Percentiles rank a stretch among this genome's conserved stretches.
These are phyloP conservation scores for Mycena galopus DNA, from an alignment of 768 basidiomycete genomes.

Conservation along the genomic window DNA sequence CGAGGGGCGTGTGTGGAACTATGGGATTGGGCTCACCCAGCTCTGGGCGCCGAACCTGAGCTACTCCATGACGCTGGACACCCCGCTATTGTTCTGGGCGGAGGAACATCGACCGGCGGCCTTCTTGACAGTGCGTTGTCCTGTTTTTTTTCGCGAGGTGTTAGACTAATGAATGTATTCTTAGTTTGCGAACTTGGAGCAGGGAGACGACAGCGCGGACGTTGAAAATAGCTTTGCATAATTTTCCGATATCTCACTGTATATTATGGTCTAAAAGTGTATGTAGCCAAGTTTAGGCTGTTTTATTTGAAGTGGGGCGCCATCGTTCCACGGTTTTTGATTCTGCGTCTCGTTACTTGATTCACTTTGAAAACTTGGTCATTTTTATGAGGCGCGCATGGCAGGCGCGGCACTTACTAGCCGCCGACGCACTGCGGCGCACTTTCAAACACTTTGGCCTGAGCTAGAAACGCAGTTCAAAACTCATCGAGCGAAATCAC, in stretches of 20 bases:
- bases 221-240: constrained; percentile 95
- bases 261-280: constrained; percentile 4
- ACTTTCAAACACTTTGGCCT: no score
- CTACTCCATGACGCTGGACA: constrained; percentile 89
- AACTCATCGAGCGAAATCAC: no score
- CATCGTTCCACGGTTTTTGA: no score
- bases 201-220: constrained; percentile 93
- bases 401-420: no score
- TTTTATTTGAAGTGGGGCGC: background rate
- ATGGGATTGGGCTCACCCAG: constrained; percentile 94
- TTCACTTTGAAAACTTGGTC: no score
- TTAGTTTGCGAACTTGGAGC: constrained; percentile 91
- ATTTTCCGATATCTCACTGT: constrained; percentile 38
- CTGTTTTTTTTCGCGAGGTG: background rate
- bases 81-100: constrained; percentile 96
- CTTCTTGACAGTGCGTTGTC: constrained; percentile 83
- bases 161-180: constrained; percentile 28
- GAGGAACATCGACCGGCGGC: constrained; percentile 95
- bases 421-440: no score
- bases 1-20: constrained; percentile 97
- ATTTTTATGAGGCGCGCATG: no score
- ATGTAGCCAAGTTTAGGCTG: background rate
- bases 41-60: constrained; percentile 86
- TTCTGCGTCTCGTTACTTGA: no score
- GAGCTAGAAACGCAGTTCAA: no score